Evolutionary conservation across 2,329 filamentous ascomycete species (phyloP).

Genomic region (Aspergillus pseudoglaucus): DNA sequence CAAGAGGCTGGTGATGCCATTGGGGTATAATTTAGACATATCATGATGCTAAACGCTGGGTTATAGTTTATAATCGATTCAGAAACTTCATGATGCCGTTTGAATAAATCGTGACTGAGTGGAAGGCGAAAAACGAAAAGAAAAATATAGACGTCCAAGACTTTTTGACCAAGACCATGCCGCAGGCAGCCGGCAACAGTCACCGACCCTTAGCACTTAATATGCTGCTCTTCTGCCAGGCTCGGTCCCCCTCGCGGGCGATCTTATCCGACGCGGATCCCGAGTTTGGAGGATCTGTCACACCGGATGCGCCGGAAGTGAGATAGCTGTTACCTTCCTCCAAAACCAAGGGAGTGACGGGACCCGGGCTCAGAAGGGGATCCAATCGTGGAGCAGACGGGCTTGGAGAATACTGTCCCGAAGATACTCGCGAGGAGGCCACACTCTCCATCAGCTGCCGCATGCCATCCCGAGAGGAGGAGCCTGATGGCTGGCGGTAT

Average conservation of each 20-base stretch:
- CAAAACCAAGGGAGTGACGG: slow-evolving; percentile 40
- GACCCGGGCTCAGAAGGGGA: slow-evolving; percentile 40
- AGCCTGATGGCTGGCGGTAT: slow-evolving; percentile 27
- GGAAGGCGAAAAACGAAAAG: too few relatives aligned
- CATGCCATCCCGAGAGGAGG: slow-evolving; percentile 27
- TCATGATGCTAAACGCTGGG: background rate
- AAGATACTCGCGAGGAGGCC: slow-evolving; percentile 25
- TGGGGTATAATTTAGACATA: background rate
- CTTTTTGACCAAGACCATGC: too few relatives aligned
- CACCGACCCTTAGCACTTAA: slow-evolving; percentile 23
- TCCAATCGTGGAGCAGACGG: slow-evolving; percentile 41
- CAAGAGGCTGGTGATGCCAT: background rate
- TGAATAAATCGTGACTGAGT: too few relatives aligned
- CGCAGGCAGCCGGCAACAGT: slow-evolving; percentile 1
- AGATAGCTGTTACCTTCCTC: slow-evolving; percentile 38
- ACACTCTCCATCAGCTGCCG: slow-evolving; percentile 40
- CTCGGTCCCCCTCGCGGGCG: slow-evolving; percentile 26
- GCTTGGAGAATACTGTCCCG: slow-evolving; percentile 20
- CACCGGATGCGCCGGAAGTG: slow-evolving; percentile 23
- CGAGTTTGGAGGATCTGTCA: slow-evolving; percentile 12
- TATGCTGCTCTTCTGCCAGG: slow-evolving; percentile 22
- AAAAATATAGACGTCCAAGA: too few relatives aligned
- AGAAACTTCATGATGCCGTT: too few relatives aligned
- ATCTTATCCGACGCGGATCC: slow-evolving; percentile 27
- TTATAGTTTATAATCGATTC: too few relatives aligned